These are phyloP conservation scores for Quercus agrifolia DNA, from an alignment of 306 rosid genomes.

Conservation along the genomic window DNA sequence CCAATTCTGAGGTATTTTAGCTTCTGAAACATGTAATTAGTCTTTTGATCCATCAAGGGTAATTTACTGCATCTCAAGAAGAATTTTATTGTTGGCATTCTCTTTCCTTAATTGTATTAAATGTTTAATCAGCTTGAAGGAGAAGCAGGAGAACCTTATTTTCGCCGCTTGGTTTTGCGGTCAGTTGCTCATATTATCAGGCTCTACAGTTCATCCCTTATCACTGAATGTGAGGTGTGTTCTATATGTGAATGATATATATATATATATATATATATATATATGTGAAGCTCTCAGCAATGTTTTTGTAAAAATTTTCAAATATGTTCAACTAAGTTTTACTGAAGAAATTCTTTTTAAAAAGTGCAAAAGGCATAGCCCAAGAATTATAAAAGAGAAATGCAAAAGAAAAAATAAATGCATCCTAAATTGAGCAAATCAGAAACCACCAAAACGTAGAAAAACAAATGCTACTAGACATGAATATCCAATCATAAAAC, in stretches of 20 bases:
- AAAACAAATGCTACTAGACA: neutral
- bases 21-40: constrained; percentile 19
- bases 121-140: constrained; percentile 74
- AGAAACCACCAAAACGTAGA: neutral
- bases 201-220: constrained; percentile 90
- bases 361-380: neutral
- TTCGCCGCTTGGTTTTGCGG: constrained; percentile 93
- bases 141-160: constrained; percentile 93
- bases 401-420: neutral
- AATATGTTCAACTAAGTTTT: neutral
- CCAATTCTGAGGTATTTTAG: constrained; percentile 77
- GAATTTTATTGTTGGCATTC: constrained; percentile 8
- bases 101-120: constrained; percentile 14
- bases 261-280: too few species aligned
- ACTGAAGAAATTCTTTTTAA: neutral
- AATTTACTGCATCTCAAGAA: constrained; percentile 19
- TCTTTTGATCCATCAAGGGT: constrained; percentile 4
- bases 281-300: neutral
- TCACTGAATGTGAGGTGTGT: constrained; percentile 95
- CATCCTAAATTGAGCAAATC: neutral
- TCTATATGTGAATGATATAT: constrained; percentile 20
- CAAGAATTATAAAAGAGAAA: neutral
- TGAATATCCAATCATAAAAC: neutral
- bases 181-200: constrained; percentile 98
- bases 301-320: neutral